phyloP scores from a whole-genome alignment of 2,329 filamentous ascomycete species.

The Aspergillus novoparasiticus region DNA sequence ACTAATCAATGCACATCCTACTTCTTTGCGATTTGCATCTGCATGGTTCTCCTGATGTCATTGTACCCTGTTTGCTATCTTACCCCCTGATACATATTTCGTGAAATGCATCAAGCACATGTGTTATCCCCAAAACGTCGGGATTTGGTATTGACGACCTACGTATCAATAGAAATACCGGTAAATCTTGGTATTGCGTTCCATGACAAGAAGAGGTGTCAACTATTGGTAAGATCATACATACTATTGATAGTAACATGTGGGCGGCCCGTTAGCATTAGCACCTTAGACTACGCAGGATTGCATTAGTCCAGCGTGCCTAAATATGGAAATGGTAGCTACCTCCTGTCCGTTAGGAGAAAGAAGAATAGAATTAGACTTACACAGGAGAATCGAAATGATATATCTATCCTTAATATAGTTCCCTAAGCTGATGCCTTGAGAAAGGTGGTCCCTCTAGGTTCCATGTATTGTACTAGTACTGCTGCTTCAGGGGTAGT shows the following conservation, averaged over 20 bases:
- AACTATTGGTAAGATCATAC: conserved; percentile 1
- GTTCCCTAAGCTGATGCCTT: neutral
- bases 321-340: conserved; percentile 2
- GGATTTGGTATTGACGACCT: neutral
- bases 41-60: neutral
- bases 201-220: neutral
- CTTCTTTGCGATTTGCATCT: neutral
- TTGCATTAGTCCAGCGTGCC: neutral
- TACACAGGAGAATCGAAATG: neutral
- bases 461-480: neutral
- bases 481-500: neutral
- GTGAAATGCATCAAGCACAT: neutral
- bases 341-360: neutral
- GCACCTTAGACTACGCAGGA: neutral
- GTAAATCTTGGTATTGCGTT: neutral
- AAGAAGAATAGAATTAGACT: neutral
- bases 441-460: neutral
- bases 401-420: neutral
- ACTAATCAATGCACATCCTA: conserved; percentile 3
- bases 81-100: neutral
- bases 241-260: conserved; percentile 5
- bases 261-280: neutral
- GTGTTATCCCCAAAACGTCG: neutral
- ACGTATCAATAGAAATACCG: neutral
- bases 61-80: conserved; percentile 2